Conservation (phyloP, 2,329 filamentous ascomycete genomes). For the Malbranchea zuffiana region DNA sequence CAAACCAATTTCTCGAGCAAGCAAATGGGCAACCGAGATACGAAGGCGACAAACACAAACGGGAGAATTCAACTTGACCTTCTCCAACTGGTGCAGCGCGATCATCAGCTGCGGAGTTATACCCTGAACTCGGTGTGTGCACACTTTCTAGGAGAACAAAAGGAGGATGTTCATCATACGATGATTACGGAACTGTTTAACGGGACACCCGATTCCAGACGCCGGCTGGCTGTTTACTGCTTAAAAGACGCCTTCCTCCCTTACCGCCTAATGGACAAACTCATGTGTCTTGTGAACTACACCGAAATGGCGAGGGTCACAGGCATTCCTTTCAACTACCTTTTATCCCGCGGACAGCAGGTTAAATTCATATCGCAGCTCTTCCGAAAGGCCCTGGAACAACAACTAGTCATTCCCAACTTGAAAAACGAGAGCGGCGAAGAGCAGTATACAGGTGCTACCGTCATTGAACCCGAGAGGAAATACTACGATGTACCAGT, state of each 20-base stretch:
- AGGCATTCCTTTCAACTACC: slow-evolving; percentile 90
- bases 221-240: slow-evolving; percentile 88
- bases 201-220: slow-evolving; percentile 81
- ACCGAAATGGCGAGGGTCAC: slow-evolving; percentile 99
- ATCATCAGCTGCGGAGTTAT: slow-evolving; percentile 91
- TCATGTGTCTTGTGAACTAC: slow-evolving; percentile 97
- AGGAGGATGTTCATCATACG: slow-evolving; percentile 96
- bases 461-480: slow-evolving; percentile 88
- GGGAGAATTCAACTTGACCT: slow-evolving; percentile 87
- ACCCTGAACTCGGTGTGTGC: slow-evolving; percentile 93
- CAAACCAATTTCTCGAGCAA: slow-evolving; percentile 90
- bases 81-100: slow-evolving; percentile 86
- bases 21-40: slow-evolving; percentile 94
- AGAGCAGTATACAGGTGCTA: slow-evolving; percentile 94
- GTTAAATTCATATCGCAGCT: slow-evolving; percentile 96
- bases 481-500: slow-evolving; percentile 93
- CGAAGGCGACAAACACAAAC: slow-evolving; percentile 87
- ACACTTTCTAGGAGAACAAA: slow-evolving; percentile 91
- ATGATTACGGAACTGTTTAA: slow-evolving; percentile 99
- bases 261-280: slow-evolving; percentile 88
- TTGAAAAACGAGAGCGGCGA: slow-evolving; percentile 58
- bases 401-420: slow-evolving; percentile 90
- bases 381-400: slow-evolving; percentile 86
- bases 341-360: slow-evolving; percentile 86
- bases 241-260: slow-evolving; percentile 95